Percentiles rank a stretch among this genome's conserved stretches.
Conservation (phyloP, 768 basidiomycete genomes). For the Bullera alba region DNA sequence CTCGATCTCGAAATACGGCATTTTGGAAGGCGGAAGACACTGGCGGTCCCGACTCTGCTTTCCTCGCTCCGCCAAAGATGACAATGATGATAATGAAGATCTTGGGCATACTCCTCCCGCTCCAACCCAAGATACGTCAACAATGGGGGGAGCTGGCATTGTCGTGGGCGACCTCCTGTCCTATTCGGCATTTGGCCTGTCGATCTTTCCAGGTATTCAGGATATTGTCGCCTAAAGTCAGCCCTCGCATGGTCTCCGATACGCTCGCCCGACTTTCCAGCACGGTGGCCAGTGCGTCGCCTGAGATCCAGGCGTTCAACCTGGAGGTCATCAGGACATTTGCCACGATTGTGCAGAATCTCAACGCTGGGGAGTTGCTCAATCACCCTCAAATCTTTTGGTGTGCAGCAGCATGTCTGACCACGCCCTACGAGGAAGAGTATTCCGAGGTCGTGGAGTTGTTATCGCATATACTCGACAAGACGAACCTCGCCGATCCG, state of each 20-base stretch:
- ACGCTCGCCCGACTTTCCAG: conserved; percentile 76
- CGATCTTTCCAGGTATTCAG: conserved; percentile 87
- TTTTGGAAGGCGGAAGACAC: conserved; percentile 39
- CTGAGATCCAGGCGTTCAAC: conserved; percentile 73
- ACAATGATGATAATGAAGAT: conserved; percentile 58
- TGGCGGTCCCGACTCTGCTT: conserved; percentile 18
- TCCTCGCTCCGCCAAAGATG: conserved; percentile 40
- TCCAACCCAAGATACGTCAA: conserved; percentile 62
- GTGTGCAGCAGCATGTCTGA: conserved; percentile 72
- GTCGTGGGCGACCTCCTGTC: conserved; percentile 77
- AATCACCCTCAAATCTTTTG: conserved; percentile 73
- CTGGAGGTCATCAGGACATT: conserved; percentile 66
- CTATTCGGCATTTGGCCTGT: conserved; percentile 76
- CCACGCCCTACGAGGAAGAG: conserved; percentile 74
- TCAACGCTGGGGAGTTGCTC: conserved; percentile 56
- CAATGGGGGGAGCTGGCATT: conserved; percentile 75
- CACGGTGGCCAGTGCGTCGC: conserved; percentile 68
- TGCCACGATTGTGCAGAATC: conserved; percentile 57
- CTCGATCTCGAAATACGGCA: conserved; percentile 11
- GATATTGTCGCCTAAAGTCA: conserved; percentile 64
- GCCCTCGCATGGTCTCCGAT: conserved; percentile 64
- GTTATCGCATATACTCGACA: conserved; percentile 59
- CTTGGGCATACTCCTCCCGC: conserved; percentile 60
- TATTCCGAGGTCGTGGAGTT: conserved; percentile 63
- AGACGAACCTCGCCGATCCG: conserved; percentile 64